Conservation (phyloP, 179 eudicot species). For the Sideroxylon spinosum region DNA sequence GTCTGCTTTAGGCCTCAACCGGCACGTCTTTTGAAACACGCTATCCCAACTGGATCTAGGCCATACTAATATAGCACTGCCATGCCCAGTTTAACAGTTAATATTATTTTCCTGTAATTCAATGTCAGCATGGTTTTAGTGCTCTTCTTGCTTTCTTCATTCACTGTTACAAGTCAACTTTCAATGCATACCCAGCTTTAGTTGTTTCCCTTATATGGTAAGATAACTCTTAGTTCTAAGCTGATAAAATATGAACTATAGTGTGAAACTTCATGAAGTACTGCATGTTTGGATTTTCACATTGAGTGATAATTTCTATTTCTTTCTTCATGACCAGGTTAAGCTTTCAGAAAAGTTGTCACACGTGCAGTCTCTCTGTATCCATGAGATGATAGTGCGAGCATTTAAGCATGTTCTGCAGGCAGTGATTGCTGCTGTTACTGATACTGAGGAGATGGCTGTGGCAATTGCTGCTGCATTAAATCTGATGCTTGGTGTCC, state of each 20-base stretch:
- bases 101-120: neutral
- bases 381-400: slow-evolving; percentile 99
- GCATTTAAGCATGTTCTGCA: slow-evolving; percentile 95
- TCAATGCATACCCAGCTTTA: neutral
- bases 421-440: slow-evolving; percentile 83
- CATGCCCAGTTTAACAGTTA: too few species aligned
- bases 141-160: neutral
- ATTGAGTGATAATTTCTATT: slow-evolving; percentile 18
- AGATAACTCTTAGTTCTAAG: neutral
- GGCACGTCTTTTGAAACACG: too few species aligned
- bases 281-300: neutral
- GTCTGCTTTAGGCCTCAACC: too few species aligned
- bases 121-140: neutral
- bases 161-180: neutral
- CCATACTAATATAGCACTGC: too few species aligned
- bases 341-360: slow-evolving; percentile 94
- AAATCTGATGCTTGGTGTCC: slow-evolving; percentile 84
- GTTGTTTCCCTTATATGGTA: neutral
- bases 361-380: slow-evolving; percentile 96
- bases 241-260: slow-evolving; percentile 1
- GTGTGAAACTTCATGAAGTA: neutral
- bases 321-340: slow-evolving; percentile 52
- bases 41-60: too few species aligned
- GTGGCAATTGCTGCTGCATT: slow-evolving; percentile 71
- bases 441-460: slow-evolving; percentile 56